Base-by-base conservation (phyloP, 352 stramenopile species). In the Globisporangium canariense region DNA sequence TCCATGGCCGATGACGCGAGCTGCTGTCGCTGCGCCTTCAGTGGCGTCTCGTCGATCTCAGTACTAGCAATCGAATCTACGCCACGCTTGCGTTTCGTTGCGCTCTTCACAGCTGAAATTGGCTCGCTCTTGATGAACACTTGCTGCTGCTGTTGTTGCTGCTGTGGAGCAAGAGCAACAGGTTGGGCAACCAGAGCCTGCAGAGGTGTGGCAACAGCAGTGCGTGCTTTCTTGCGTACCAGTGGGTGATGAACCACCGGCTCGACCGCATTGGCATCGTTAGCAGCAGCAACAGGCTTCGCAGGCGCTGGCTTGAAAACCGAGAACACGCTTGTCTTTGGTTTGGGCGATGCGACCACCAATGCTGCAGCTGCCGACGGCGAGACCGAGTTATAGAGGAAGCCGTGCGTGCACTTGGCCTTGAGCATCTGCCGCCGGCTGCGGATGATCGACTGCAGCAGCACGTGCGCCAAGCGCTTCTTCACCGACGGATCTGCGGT, bases 371-470 rank as follows among this genome's bases (percentile, higher is more conserved):
- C 13, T 16, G 43, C 25, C 8, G 60, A 43, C 13, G 52, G 32
- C 13, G 56, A 46, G 40, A 46, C 61, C 28, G 51, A 50, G 52
- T 61, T 66, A 32, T 60, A 66, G 25, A 50, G 25, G 11, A 28
- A 57, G 11, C 47, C 47, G 32, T 49, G 32, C 2, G 46, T 38
- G n/a, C 45, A 58, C 60, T 89, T 91, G 2, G 77, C 68, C 59
- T 91, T 91, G 22, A 87, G 78, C 82, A 91, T 91, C 69, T 91
- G 82, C 10, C 82, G 78, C 18, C 80, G 78, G 58, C 82, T 91
- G 34, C 82, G 82, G 51, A 89, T 75, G 58, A 91, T 91, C 20
- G 77, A 86, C 62, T 89, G 82, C 18, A 80, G 70, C 28, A 91
- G 64, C 53, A 79, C 54, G 58, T 79, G 72, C 4, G 78, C 70